phyloP scores from a whole-genome alignment of 768 basidiomycete genomes.

The Auriscalpium vulgare region DNA sequence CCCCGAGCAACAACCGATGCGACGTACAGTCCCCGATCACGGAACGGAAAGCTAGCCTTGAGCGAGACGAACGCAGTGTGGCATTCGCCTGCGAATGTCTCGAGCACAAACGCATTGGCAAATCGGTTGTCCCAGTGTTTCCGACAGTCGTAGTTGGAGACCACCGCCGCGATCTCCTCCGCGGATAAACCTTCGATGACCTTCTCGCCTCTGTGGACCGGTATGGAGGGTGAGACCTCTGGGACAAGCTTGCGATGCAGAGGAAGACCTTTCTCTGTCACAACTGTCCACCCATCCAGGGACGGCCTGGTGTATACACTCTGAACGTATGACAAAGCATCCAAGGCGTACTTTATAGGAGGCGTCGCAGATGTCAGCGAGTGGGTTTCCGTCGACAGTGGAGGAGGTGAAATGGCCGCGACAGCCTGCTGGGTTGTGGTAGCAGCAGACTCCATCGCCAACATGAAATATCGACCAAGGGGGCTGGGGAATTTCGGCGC shows the following conservation, averaged over 20 bases:
- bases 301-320: conserved; percentile 51
- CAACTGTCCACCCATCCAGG: conserved; percentile 63
- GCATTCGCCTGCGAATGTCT: conserved; percentile 58
- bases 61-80: conserved; percentile 64
- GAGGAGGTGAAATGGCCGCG: conserved; percentile 58
- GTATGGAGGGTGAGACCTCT: conserved; percentile 71
- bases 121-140: conserved; percentile 85
- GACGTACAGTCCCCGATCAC: conserved; percentile 80
- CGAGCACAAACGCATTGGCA: conserved; percentile 58
- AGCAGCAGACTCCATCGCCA: conserved; percentile 66
- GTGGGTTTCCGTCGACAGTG: conserved; percentile 32
- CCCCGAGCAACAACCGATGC: conserved; percentile 66
- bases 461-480: conserved; percentile 63
- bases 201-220: conserved; percentile 81
- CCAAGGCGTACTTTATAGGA: conserved; percentile 77
- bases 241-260: conserved; percentile 71
- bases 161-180: conserved; percentile 75
- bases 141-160: conserved; percentile 63
- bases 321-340: conserved; percentile 75
- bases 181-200: conserved; percentile 92
- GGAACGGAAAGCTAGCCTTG: conserved; percentile 83
- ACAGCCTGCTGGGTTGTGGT: conserved; percentile 71
- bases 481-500: conserved; percentile 65
- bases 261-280: conserved; percentile 69
- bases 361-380: conserved; percentile 48